Conservation (phyloP, 78 protist species). For the Creolimax fragrantissima region DNA sequence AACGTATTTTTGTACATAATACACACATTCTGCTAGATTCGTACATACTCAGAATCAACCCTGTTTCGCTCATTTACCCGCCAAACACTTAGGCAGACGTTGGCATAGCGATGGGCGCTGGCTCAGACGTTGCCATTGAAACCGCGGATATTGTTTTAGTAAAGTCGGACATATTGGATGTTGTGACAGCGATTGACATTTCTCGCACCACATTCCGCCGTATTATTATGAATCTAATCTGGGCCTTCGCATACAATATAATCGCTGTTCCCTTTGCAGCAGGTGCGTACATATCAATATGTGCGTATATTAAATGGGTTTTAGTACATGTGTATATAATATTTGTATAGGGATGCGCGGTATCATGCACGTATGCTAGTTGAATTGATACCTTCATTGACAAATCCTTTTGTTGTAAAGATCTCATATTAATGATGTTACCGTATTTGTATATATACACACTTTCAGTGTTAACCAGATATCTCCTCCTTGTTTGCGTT, state of each 20-base stretch:
- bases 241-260: constrained; percentile 84
- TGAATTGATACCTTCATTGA: too few species aligned
- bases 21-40: not conserved
- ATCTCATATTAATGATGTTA: too few species aligned
- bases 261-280: constrained; percentile 74
- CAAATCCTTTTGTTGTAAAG: too few species aligned
- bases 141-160: constrained; percentile 77
- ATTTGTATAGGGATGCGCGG: too few species aligned
- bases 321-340: too few species aligned
- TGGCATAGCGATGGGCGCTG: constrained; percentile 78
- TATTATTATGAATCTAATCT: constrained; percentile 73
- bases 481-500: too few species aligned
- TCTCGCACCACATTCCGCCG: constrained; percentile 50
- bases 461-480: too few species aligned
- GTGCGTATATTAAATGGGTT: too few species aligned
- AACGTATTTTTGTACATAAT: not conserved
- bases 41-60: not conserved
- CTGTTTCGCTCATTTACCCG: not conserved
- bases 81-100: constrained; percentile 52
- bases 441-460: too few species aligned
- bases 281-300: too few species aligned
- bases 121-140: constrained; percentile 81
- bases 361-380: too few species aligned
- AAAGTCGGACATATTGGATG: constrained; percentile 53
- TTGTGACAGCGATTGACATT: constrained; percentile 66